phyloP scores from a whole-genome alignment of 495 filamentous ascomycete species.

The Amniculicola lignicola region DNA sequence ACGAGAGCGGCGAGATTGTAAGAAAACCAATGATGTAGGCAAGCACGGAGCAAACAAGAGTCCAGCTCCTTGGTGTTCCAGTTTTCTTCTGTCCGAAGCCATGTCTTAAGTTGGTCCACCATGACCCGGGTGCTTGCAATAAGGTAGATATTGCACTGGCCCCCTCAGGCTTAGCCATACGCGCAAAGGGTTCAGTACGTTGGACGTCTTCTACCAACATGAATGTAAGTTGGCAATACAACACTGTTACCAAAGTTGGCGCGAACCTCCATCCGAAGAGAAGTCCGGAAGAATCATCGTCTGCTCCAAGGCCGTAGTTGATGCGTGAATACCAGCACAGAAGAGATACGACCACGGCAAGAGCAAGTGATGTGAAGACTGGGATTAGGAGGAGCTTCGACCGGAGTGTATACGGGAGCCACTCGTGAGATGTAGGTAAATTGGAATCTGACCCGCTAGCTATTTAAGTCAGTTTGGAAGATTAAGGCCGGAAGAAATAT shows the following conservation, averaged over 20 bases:
- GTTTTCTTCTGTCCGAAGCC: background rate
- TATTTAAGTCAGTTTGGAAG: no score
- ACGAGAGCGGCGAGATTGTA: slow-evolving; percentile 1
- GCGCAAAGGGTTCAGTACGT: slow-evolving; percentile 6
- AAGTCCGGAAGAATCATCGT: background rate
- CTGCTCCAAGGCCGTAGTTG: background rate
- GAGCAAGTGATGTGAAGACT: background rate
- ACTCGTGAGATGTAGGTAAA: no score
- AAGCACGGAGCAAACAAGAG: background rate
- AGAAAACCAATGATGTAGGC: slow-evolving; percentile 3
- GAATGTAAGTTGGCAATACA: slow-evolving; percentile 3
- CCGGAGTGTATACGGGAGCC: background rate
- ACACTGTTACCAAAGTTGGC: slow-evolving; percentile 1
- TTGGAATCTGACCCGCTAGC: no score
- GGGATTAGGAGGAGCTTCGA: background rate
- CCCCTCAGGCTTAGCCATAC: background rate
- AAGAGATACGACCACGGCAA: background rate
- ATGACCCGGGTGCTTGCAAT: background rate
- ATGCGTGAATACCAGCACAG: slow-evolving; percentile 2
- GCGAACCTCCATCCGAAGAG: slow-evolving; percentile 9
- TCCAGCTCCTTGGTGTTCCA: background rate
- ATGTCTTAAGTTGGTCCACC: background rate
- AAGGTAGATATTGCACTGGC: background rate
- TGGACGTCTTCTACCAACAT: slow-evolving; percentile 7
- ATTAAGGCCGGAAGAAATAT: no score